Evolutionary conservation across 2,329 filamentous ascomycete genomes (phyloP).

Genomic region (Lanzia echinophila): DNA sequence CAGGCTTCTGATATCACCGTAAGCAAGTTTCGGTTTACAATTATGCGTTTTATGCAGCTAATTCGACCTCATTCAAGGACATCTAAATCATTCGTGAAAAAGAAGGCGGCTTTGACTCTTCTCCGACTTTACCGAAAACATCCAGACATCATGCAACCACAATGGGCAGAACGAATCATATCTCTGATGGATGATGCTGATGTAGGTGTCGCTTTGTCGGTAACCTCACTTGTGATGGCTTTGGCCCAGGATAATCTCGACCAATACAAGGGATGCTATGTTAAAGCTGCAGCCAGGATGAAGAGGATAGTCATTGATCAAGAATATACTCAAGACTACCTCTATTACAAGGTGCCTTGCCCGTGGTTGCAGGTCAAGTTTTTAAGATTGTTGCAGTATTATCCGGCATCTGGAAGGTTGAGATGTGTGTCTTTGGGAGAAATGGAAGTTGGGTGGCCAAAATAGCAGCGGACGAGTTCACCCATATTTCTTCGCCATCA

Average conservation of each 20-base stretch:
- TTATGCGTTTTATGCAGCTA: neutral
- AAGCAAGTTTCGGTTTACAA: constrained; percentile 34
- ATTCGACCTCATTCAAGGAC: constrained; percentile 39
- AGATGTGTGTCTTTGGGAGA: constrained; percentile 50
- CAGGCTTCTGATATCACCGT: constrained; percentile 89
- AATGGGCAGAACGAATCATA: constrained; percentile 97
- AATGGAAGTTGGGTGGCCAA: constrained; percentile 55
- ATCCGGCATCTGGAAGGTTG: constrained; percentile 77
- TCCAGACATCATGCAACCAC: constrained; percentile 85
- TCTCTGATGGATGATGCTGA: constrained; percentile 97
- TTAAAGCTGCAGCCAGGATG: constrained; percentile 82
- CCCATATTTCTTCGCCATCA: constrained; percentile 71
- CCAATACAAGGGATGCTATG: constrained; percentile 87
- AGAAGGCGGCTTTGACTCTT: constrained; percentile 92
- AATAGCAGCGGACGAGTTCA: constrained; percentile 61
- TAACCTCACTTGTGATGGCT: constrained; percentile 92
- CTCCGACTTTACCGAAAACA: constrained; percentile 92
- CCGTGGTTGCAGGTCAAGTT: constrained; percentile 98
- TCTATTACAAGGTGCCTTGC: constrained; percentile 99
- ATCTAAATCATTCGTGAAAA: constrained; percentile 97
- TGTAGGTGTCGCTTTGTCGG: constrained; percentile 87
- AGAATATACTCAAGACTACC: constrained; percentile 83
- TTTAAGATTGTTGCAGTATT: constrained; percentile 86
- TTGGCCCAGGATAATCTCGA: constrained; percentile 91
- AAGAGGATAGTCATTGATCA: constrained; percentile 88